Evolutionary conservation across 169 alveolate species (phyloP), one percentile per base, ranked within the genome.

Genomic region (Babesia ovata): DNA sequence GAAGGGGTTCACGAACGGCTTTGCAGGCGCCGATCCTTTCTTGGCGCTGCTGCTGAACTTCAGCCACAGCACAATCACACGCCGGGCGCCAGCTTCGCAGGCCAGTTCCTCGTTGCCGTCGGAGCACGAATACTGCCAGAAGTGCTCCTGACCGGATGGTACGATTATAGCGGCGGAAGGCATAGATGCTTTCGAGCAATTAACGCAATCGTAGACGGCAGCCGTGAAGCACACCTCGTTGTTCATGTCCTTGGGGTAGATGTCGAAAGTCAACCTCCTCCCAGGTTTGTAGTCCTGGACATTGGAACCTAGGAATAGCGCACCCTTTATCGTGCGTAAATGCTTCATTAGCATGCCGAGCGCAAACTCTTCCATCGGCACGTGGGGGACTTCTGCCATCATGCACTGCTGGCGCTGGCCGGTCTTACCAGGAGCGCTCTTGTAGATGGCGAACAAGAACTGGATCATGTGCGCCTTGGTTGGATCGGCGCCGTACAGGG

Each of bases 21-120:
- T 61, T 12, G 24, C 42, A 19, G 45, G 2, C 13, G 46, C 28
- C 16, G 48, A 46, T 8, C 14, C 46, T 11, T 33, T 19, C 36
- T 17, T 45, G n/a, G 42, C n/a, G 19, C 39, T 7, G 29, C 44
- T 60, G 53, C 66, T 63, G 59, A 63, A 76, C 72, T 76, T 76
- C 21, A 76, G 79, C 86, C 86, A 76, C 16, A 76, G 22, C 16
- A 76, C 48, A 28, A 76, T 49, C 26, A 76, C 26, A n/a, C 86
- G 58, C 19, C 59, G 62, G 11, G 77, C 69, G 14, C 63, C 59
- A 29, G 86, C 86, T 59, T 67, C 63, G 29, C 21, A 28, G 17
- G 78, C 76, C 49, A 76, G 60, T 54, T 76, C 86, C 46, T 76
- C 77, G 65, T 76, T 76, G 36, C 86, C 86, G 14, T 76, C 86